Evolutionary conservation across 495 filamentous ascomycete species (phyloP).

Genomic region (Podospora australis): DNA sequence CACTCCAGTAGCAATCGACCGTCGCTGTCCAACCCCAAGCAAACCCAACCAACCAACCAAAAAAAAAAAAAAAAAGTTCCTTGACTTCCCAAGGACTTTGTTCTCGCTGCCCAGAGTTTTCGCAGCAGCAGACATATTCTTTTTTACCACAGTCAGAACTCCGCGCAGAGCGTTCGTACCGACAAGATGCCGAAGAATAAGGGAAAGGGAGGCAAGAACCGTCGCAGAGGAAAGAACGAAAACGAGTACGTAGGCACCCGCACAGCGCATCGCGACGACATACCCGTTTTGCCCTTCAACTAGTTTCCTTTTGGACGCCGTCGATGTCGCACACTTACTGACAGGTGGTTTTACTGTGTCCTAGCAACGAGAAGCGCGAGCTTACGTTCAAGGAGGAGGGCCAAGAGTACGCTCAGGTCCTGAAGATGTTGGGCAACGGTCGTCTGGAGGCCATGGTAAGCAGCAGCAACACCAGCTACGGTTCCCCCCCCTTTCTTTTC

Average conservation of each 20-base stretch:
- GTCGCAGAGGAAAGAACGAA: constrained; percentile 98
- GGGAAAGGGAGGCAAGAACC: constrained; percentile 90
- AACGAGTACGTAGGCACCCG: constrained; percentile 59
- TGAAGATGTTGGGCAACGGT: constrained; percentile 98
- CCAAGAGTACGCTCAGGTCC: constrained; percentile 97
- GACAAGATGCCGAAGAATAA: constrained; percentile 29
- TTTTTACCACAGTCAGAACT: too few species aligned
- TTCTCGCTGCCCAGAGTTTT: background rate
- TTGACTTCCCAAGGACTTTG: constrained; percentile 1
- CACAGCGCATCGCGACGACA: too few species aligned
- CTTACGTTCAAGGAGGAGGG: constrained; percentile 97
- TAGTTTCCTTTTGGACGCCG: background rate
- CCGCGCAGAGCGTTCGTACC: background rate
- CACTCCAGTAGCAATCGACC: background rate
- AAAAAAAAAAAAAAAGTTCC: constrained; percentile 2
- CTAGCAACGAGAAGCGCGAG: constrained; percentile 96
- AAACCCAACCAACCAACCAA: too few species aligned
- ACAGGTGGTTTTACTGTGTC: constrained; percentile 5
- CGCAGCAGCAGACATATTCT: too few species aligned
- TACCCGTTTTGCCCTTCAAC: background rate
- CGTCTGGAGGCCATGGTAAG: constrained; percentile 69
- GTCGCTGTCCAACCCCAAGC: too few species aligned
- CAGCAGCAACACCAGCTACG: background rate
- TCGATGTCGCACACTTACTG: background rate
- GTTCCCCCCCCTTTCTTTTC: background rate